Evolutionary conservation across 1,284 basidiomycete species (phyloP), one percentile per base, ranked within the genome.

Genomic region (Leucoagaricus sp.): DNA sequence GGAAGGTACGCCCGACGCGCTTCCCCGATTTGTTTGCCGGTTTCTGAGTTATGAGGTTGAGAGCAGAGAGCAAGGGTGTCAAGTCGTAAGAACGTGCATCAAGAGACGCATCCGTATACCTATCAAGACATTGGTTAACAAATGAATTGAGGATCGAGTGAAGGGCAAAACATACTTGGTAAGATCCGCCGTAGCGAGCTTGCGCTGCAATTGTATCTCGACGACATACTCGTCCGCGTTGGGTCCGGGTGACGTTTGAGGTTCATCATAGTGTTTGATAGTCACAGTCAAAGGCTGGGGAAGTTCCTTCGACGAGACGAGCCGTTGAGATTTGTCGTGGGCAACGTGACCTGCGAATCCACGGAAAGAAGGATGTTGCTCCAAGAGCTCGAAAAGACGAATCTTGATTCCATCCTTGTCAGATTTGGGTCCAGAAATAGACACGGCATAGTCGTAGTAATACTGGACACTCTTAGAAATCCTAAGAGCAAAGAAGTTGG

Each of bases 401-500:
- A 64, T 65, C 61, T 76, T 81, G 4, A 77, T 71, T 42, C 77
- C 74, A 0, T 74, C 74, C 44, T 73, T 76, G 0, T 85, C 85
- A 5, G 70, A 65, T 34, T 45, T 52, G 6, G 55, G 55, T 23
- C 49, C 55, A 26, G 42, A 49, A 49, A 89, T 76, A 1, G 77
- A 69, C 51, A 90, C 73, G 10, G 68, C 71, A 64, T 91, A 90
- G 60, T 89, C 86, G 62, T 81, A 85, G 12, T 83, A 70, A 0
- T 68, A 63, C 9, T 46, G 42, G 0, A 75, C 72, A 49, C 79
- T 78, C 0, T 79, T 75, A 6, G 40, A 19, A 28, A 83, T 66
- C 25, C 67, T 75, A 28, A 87, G 65, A 0, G 85, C 61, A 64
- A 88, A 88, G 68, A 88, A 87, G 64, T 90, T 90, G 53, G 86